These are phyloP conservation scores for Arxiozyma telluris DNA, from an alignment of 1,139 yeast species.

Conservation along the genomic window DNA sequence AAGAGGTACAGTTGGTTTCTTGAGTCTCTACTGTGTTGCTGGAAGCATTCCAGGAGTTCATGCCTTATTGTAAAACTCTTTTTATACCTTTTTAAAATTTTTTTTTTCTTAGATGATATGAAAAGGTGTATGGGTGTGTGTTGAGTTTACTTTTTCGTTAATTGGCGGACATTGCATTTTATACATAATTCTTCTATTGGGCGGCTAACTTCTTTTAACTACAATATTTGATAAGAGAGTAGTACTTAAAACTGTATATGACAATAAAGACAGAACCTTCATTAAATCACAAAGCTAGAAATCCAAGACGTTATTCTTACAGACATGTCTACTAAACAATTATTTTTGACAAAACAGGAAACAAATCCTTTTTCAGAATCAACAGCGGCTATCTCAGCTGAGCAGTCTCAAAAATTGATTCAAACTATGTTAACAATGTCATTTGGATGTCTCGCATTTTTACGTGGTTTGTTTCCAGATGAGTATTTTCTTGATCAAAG, in stretches of 20 bases:
- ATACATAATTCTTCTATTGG: too few species aligned
- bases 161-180: too few species aligned
- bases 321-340: slow-evolving; percentile 26
- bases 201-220: neutral
- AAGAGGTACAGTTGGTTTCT: too few species aligned
- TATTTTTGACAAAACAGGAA: slow-evolving; percentile 13
- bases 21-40: too few species aligned
- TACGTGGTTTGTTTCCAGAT: slow-evolving; percentile 45
- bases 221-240: neutral
- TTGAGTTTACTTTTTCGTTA: too few species aligned
- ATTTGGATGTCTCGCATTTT: slow-evolving; percentile 43
- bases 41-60: too few species aligned
- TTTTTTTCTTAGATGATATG: too few species aligned
- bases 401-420: slow-evolving; percentile 36
- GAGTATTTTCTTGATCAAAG: slow-evolving; percentile 38
- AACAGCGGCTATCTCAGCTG: slow-evolving; percentile 21
- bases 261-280: neutral
- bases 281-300: too few species aligned
- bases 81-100: too few species aligned
- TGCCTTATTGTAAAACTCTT: too few species aligned
- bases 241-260: neutral
- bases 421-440: slow-evolving; percentile 41
- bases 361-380: slow-evolving; percentile 17
- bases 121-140: too few species aligned
- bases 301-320: neutral